phyloP scores from a whole-genome alignment of 768 basidiomycete species.

The Amanita fuliginea region DNA sequence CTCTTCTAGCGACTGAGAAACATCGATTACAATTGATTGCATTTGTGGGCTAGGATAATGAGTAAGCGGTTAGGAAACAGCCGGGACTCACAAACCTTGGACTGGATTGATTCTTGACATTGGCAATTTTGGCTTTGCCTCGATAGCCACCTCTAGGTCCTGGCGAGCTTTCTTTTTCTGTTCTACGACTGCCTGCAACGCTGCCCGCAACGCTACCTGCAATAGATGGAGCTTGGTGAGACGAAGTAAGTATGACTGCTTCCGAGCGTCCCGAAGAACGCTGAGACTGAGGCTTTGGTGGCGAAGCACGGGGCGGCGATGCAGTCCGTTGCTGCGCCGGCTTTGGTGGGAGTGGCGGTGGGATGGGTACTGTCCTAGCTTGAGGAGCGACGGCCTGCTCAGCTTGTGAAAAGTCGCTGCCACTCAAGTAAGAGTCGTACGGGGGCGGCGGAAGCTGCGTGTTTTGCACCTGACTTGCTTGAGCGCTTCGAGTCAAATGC shows the following conservation, averaged over 20 bases:
- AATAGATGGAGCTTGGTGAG: slow-evolving; percentile 8
- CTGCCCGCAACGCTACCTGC: slow-evolving; percentile 9
- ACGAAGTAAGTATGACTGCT: slow-evolving; percentile 23
- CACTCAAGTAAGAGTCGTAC: slow-evolving; percentile 34
- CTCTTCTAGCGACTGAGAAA: slow-evolving; percentile 60
- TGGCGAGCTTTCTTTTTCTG: slow-evolving; percentile 64
- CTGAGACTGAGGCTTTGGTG: slow-evolving; percentile 48
- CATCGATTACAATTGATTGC: slow-evolving; percentile 68
- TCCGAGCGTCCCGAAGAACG: slow-evolving; percentile 37
- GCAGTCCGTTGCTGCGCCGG: slow-evolving; percentile 32
- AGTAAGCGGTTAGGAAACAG: neutral
- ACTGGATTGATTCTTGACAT: slow-evolving; percentile 36
- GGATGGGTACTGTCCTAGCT: slow-evolving; percentile 30
- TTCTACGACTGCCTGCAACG: slow-evolving; percentile 22
- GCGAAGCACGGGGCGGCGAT: slow-evolving; percentile 48
- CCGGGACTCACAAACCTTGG: slow-evolving; percentile 34
- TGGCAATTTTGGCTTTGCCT: slow-evolving; percentile 25
- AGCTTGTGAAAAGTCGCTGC: slow-evolving; percentile 33
- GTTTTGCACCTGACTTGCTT: slow-evolving; percentile 17
- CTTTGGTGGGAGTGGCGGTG: slow-evolving; percentile 50
- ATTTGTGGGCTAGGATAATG: slow-evolving; percentile 37
- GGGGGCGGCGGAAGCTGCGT: slow-evolving; percentile 22
- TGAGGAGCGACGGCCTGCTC: slow-evolving; percentile 27
- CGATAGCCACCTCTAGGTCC: slow-evolving; percentile 39
- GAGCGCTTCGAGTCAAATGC: slow-evolving; percentile 46